Conservation (phyloP, 169 alveolate species). For the Amoebophrya sp. region DNA sequence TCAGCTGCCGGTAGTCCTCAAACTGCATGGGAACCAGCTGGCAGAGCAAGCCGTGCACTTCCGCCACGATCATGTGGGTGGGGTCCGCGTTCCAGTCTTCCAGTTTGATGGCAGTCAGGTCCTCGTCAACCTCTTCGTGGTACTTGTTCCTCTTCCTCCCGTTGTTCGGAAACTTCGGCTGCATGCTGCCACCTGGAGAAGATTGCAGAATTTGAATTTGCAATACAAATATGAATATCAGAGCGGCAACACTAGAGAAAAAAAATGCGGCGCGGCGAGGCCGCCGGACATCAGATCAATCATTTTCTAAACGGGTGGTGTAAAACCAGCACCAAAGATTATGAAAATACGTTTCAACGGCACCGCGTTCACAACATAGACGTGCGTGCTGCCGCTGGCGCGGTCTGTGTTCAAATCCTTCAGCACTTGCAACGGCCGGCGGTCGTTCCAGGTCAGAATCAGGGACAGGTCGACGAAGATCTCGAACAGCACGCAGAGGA, state of each 20-base stretch:
- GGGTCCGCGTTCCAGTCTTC: background rate
- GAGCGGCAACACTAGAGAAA: no score
- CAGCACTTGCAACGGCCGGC: background rate
- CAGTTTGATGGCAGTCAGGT: background rate
- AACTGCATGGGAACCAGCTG: background rate
- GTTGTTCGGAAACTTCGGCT: no score
- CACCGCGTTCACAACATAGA: background rate
- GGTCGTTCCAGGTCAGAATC: background rate
- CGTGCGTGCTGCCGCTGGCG: background rate
- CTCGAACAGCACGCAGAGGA: background rate
- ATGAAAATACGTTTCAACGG: background rate
- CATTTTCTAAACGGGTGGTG: no score
- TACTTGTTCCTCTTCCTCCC: no score
- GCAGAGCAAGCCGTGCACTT: background rate
- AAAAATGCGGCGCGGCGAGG: no score
- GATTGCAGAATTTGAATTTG: no score
- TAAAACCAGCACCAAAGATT: no score
- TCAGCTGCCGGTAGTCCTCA: background rate
- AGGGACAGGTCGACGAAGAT: background rate
- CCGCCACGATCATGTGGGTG: background rate
- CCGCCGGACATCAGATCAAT: no score
- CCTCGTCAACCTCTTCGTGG: background rate
- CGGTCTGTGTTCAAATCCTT: background rate
- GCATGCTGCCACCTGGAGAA: no score
- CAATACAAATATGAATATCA: no score